Evolutionary conservation across 1,284 basidiomycete genomes (phyloP).

Genomic region (Ceratobasidium sp.): DNA sequence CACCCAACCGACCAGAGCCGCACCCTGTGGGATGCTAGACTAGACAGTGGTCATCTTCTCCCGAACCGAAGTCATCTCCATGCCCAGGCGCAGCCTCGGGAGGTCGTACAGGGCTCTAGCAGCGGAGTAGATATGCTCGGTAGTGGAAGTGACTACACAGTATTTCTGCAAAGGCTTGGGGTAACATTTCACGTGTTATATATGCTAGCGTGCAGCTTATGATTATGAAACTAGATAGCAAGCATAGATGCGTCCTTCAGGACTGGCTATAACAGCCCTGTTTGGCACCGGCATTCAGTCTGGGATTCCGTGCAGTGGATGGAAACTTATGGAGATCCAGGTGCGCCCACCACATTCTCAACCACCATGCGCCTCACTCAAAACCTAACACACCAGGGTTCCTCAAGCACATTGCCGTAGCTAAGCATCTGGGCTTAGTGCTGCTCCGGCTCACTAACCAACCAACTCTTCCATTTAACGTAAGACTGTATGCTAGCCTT

Average conservation of each 20-base stretch:
- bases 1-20: constrained; percentile 56
- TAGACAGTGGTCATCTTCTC: constrained; percentile 48
- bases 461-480: constrained; percentile 53
- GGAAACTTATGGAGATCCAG: constrained; percentile 76
- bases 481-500: neutral
- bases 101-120: constrained; percentile 25
- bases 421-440: constrained; percentile 69
- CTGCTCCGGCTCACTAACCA: constrained; percentile 67
- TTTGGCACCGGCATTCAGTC: constrained; percentile 81
- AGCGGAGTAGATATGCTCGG: constrained; percentile 51
- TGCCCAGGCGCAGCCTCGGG: neutral
- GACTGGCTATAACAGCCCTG: constrained; percentile 52
- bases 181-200: constrained; percentile 50
- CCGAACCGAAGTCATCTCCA: constrained; percentile 14
- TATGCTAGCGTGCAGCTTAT: neutral
- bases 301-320: constrained; percentile 82
- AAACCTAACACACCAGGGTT: constrained; percentile 41
- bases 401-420: constrained; percentile 61
- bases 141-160: constrained; percentile 63
- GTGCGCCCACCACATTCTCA: constrained; percentile 45
- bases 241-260: constrained; percentile 9
- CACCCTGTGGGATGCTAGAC: constrained; percentile 52
- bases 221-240: neutral
- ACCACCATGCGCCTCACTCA: neutral
- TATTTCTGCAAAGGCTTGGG: constrained; percentile 63